Conservation (phyloP, 2,329 filamentous ascomycete species). For the Bipolaris victoriae region DNA sequence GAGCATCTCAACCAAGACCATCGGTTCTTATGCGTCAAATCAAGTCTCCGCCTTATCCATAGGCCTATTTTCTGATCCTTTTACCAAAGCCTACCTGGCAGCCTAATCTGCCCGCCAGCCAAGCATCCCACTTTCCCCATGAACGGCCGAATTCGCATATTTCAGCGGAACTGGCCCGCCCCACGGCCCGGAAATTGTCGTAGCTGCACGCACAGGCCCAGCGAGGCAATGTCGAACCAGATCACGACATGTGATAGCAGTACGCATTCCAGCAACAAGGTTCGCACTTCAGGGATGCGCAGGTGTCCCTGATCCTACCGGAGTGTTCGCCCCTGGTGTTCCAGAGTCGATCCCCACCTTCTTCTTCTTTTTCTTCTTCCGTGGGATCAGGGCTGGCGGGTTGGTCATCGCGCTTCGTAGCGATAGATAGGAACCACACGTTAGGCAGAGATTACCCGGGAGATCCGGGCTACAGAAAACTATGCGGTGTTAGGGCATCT, state of each 20-base stretch:
- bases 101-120: neutral
- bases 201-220: constrained; percentile 13
- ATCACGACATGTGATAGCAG: constrained; percentile 2
- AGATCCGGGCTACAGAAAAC: constrained; percentile 48
- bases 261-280: neutral
- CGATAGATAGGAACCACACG: constrained; percentile 49
- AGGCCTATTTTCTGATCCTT: neutral
- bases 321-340: constrained; percentile 44
- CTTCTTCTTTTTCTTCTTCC: constrained; percentile 51
- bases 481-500: constrained; percentile 20
- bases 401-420: constrained; percentile 42
- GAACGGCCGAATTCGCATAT: neutral
- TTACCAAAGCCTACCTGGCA: constrained; percentile 1
- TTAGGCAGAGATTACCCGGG: constrained; percentile 45
- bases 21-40: neutral
- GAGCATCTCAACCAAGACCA: neutral
- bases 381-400: constrained; percentile 45
- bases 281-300: constrained; percentile 34
- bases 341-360: constrained; percentile 40
- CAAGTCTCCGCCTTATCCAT: neutral
- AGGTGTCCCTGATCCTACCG: constrained; percentile 42
- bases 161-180: constrained; percentile 8
- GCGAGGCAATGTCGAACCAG: neutral
- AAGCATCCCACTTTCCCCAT: constrained; percentile 8
- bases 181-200: constrained; percentile 8